These are phyloP conservation scores for Wickerhamiella kurtzmanii DNA, from an alignment of 805 yeast genomes.

Conservation along the genomic window DNA sequence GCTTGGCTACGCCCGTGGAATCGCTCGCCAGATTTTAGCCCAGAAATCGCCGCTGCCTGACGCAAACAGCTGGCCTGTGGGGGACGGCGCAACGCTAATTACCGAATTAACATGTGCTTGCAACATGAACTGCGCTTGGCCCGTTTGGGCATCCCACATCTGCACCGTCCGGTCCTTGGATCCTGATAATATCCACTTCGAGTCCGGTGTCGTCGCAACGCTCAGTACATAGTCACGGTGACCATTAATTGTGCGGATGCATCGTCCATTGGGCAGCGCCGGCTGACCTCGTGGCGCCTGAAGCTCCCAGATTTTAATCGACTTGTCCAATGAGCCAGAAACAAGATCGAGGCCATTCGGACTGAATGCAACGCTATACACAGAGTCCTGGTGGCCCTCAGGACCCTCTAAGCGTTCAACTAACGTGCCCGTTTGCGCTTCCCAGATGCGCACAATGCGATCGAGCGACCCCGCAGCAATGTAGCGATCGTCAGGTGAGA, in stretches of 20 bases:
- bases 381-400: constrained; percentile 93
- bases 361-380: constrained; percentile 86
- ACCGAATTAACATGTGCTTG: constrained; percentile 96
- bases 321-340: constrained; percentile 87
- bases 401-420: constrained; percentile 81
- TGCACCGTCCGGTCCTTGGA: constrained; percentile 95
- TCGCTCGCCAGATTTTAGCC: constrained; percentile 84
- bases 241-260: constrained; percentile 58
- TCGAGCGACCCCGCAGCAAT: constrained; percentile 96
- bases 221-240: constrained; percentile 92
- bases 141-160: constrained; percentile 87
- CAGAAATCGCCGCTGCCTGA: constrained; percentile 97
- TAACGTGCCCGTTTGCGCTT: constrained; percentile 77
- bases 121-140: constrained; percentile 85
- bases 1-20: neutral
- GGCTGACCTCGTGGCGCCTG: constrained; percentile 33
- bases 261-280: constrained; percentile 30
- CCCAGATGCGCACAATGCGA: constrained; percentile 94
- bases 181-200: constrained; percentile 81
- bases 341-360: constrained; percentile 85
- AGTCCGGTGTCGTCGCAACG: constrained; percentile 88
- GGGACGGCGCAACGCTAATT: constrained; percentile 83
- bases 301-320: constrained; percentile 91
- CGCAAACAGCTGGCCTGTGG: constrained; percentile 80
- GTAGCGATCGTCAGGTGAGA: constrained; percentile 84